A percentile compares a stretch with the other conserved stretches of the same genome.
These are phyloP conservation scores for Aspergillus glaucus DNA, from an alignment of 2,329 filamentous ascomycete species.

Conservation along the genomic window DNA sequence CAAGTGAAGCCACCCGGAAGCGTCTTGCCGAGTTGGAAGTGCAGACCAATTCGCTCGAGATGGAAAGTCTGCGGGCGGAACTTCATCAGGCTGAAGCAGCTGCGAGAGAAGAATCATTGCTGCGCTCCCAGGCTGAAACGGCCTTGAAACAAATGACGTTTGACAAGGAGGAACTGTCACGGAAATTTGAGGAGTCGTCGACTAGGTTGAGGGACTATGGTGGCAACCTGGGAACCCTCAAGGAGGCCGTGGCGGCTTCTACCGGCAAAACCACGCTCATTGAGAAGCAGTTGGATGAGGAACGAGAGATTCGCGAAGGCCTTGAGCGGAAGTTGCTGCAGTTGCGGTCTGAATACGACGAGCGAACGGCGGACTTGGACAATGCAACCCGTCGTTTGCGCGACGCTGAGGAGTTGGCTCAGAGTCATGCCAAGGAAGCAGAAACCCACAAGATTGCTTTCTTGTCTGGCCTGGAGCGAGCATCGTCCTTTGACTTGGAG, in stretches of 20 bases:
- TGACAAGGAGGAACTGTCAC: slow-evolving; percentile 74
- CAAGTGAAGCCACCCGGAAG: slow-evolving; percentile 71
- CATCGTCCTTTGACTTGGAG: slow-evolving; percentile 43
- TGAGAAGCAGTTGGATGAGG: slow-evolving; percentile 72
- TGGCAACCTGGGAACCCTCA: slow-evolving; percentile 66
- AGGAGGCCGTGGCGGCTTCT: slow-evolving; percentile 71
- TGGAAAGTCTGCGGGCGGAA: slow-evolving; percentile 79
- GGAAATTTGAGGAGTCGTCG: slow-evolving; percentile 61
- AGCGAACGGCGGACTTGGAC: slow-evolving; percentile 70
- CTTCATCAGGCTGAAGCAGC: slow-evolving; percentile 72
- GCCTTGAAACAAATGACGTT: slow-evolving; percentile 68
- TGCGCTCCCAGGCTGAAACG: slow-evolving; percentile 68
- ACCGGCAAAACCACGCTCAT: slow-evolving; percentile 68
- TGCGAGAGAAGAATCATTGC: slow-evolving; percentile 73
- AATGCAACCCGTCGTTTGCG: slow-evolving; percentile 65
- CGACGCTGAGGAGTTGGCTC: slow-evolving; percentile 81
- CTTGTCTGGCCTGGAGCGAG: slow-evolving; percentile 72
- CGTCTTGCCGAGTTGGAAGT: slow-evolving; percentile 77
- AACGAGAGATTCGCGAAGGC: slow-evolving; percentile 67
- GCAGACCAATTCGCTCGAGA: slow-evolving; percentile 75
- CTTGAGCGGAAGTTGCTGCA: slow-evolving; percentile 69
- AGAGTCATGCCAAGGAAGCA: slow-evolving; percentile 82
- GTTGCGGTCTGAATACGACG: slow-evolving; percentile 76
- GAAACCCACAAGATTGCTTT: slow-evolving; percentile 77
- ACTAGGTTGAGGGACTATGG: slow-evolving; percentile 64